Evolutionary conservation across 805 yeast species (phyloP).

Genomic region (Monosporozyma unispora): DNA sequence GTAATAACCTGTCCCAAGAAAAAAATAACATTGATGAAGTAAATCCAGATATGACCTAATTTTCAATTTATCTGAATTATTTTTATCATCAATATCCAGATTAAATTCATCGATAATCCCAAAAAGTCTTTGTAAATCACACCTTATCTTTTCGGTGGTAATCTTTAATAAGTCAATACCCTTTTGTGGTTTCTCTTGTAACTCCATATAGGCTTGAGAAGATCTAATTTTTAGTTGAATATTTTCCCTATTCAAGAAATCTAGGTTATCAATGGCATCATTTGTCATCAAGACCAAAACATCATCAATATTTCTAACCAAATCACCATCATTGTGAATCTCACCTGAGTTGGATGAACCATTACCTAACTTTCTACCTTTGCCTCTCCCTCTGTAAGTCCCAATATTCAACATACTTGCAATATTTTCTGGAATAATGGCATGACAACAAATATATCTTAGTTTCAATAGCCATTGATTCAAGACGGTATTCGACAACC

Average conservation of each 20-base stretch:
- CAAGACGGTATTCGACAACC: conserved; percentile 46
- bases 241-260: conserved; percentile 40
- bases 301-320: conserved; percentile 40
- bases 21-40: conserved; percentile 69
- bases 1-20: conserved; percentile 44
- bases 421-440: conserved; percentile 33
- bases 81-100: not conserved
- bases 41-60: conserved; percentile 34
- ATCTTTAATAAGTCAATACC: conserved; percentile 42
- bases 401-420: conserved; percentile 1
- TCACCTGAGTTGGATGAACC: conserved; percentile 1
- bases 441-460: conserved; percentile 79
- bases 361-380: conserved; percentile 1
- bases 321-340: not conserved
- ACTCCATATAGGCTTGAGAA: conserved; percentile 62
- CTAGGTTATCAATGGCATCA: conserved; percentile 42
- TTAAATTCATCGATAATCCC: conserved; percentile 14
- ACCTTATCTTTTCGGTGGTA: conserved; percentile 31
- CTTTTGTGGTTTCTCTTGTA: conserved; percentile 38
- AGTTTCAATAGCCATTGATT: conserved; percentile 60
- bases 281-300: conserved; percentile 59
- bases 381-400: not conserved
- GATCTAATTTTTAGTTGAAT: conserved; percentile 41
- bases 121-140: conserved; percentile 19
- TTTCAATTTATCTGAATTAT: conserved; percentile 5